Base-by-base conservation (phyloP, 768 basidiomycete genomes). In the Dacryopinax primogenitus region DNA sequence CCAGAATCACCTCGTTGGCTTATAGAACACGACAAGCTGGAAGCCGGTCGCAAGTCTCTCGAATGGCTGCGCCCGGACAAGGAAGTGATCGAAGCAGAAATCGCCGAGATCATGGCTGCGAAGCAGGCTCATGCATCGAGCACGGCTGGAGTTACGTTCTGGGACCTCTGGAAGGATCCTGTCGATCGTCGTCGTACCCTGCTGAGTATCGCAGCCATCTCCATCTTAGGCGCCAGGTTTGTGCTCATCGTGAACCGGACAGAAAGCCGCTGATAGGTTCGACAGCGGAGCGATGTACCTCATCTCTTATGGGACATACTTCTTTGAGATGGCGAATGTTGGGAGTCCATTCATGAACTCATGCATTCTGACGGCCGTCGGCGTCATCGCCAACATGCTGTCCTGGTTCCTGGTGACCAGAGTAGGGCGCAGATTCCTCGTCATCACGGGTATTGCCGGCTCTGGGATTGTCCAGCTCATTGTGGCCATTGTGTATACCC, bases 21-120 rank as follows among this genome's bases (percentile, higher is more conserved):
- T 11, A 30, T 58, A 13, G 51, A 58, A 30, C 51, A 58, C 51
- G 32, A 58, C 51, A 58, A 58, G 51, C 26, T 58, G 26, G 51
- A 58, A 21, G 26, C 23, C 2, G 51, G 51, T 30, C 51, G 26
- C 51, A 58, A 58, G 51, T 23, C 51, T 4, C 30, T 58, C 26
- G 65, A 63, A 51, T 67, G 68, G 47, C 51, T 58, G 26, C 51
- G 51, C 6, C 51, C 51, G 4, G 51, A 58, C 30, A 58, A 58
- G 51, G 51, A 58, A 15, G 26, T 30, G 26, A 28, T 58, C 51
- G 26, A 58, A 58, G 51, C 51, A 9, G 51, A 58, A 18, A 58
- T 58, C 6, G 51, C 51, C 26, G 51, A 58, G 51, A 32, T 58
- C 26, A 18, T 58, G 26, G 51, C 51, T 11, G 11, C 51, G 4